These are phyloP conservation scores for Decorospora gaudefroyi DNA, from an alignment of 2,329 filamentous ascomycete genomes.

Conservation along the genomic window DNA sequence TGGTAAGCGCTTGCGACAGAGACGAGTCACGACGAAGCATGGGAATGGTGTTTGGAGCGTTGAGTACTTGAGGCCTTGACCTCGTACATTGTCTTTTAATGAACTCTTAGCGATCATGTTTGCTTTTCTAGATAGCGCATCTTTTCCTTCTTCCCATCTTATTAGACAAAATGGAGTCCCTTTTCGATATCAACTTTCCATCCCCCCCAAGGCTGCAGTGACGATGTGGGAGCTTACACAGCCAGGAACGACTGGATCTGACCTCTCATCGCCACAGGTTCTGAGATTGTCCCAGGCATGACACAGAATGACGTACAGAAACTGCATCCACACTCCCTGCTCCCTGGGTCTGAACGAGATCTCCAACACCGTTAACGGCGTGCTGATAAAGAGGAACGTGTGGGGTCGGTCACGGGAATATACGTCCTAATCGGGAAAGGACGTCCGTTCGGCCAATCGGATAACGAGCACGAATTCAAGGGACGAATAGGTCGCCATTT, in stretches of 20 bases:
- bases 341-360: neutral
- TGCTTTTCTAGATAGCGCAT: neutral
- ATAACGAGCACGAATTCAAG: too few relatives aligned
- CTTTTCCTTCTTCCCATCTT: neutral
- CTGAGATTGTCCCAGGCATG: neutral
- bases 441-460: constrained; percentile 14
- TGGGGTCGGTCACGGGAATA: constrained; percentile 6
- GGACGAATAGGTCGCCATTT: neutral
- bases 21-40: constrained; percentile 16
- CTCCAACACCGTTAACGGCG: constrained; percentile 10
- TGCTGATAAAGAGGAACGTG: neutral
- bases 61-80: constrained; percentile 23
- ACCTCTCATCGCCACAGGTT: too few relatives aligned
- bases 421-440: constrained; percentile 17
- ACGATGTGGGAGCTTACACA: too few relatives aligned
- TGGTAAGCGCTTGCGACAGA: constrained; percentile 19
- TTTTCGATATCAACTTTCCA: neutral
- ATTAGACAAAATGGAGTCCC: constrained; percentile 5
- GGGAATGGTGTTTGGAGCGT: constrained; percentile 23
- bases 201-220: too few relatives aligned
- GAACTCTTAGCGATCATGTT: constrained; percentile 10
- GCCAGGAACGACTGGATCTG: too few relatives aligned
- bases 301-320: neutral
- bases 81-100: constrained; percentile 16
- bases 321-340: neutral